A percentile compares a stretch with the other conserved stretches of the same genome.
Conservation (phyloP, 108 stramenopile species). For the Skeletonema costatum region DNA sequence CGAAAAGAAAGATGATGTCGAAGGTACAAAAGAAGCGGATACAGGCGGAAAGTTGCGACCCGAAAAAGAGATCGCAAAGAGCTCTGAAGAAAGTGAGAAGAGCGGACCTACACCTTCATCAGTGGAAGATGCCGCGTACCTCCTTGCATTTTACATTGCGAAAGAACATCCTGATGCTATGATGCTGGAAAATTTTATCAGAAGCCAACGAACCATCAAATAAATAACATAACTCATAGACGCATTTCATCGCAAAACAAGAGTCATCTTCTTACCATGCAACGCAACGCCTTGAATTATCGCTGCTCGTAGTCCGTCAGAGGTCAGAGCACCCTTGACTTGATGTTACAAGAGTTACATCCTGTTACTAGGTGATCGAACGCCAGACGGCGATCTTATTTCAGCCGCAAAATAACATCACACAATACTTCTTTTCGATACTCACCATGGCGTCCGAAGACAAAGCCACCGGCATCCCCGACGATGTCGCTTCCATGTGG, state of each 20-base stretch:
- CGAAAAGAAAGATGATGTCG: background rate
- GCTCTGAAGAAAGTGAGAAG: background rate
- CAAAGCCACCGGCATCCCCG: slow-evolving; percentile 26
- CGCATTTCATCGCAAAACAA: too few species aligned
- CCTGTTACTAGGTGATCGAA: too few species aligned
- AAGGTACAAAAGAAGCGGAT: background rate
- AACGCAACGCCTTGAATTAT: too few species aligned
- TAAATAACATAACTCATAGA: background rate
- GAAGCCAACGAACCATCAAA: background rate
- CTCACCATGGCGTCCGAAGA: slow-evolving; percentile 38
- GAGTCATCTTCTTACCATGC: too few species aligned
- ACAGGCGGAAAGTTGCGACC: background rate
- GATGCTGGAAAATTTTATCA: slow-evolving; percentile 45
- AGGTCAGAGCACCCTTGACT: too few species aligned
- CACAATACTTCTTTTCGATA: background rate
- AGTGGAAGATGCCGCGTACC: slow-evolving; percentile 43
- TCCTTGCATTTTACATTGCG: slow-evolving; percentile 72
- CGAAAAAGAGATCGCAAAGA: background rate
- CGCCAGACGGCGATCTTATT: too few species aligned
- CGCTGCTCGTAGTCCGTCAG: too few species aligned
- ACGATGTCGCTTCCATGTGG: slow-evolving; percentile 31
- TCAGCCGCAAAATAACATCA: background rate
- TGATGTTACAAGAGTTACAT: too few species aligned
- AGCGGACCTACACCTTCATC: slow-evolving; percentile 1
- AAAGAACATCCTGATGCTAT: slow-evolving; percentile 73